Base-by-base conservation (phyloP, 106 monocot genomes). In the Dendrobium catenatum region DNA sequence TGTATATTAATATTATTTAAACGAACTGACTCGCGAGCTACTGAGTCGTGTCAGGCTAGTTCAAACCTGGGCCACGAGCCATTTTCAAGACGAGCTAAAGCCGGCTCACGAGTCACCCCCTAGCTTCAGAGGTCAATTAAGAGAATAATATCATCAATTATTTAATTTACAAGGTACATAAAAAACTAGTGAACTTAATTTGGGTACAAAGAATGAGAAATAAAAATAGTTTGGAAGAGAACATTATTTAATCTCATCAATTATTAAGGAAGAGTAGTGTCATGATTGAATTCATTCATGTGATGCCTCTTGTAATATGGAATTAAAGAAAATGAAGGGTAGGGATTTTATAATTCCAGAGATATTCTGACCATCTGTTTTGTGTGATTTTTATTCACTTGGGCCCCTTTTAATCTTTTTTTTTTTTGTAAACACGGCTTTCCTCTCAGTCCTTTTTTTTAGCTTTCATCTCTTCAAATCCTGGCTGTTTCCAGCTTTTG, bases 401-500 rank as follows among this genome's bases (percentile, higher is more conserved):
- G 85, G 79, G 43, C 27, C 79, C 86, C 78, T 10, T 9, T 27
- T 33, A 0, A 0, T 22, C 5, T 58, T 6, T 46, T 46, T 49
- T 1, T 1, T 51, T 10, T 22, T 7, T 9, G 9, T 54, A 18
- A 11, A 73, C 9, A 74, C 20, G 10, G 13, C 51, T 11, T 13
- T 51, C 51, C 10, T 51, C 15, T 13, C 15, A 3, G 13, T 13
- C 51, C 37, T n/a, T 73, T 75, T 81, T 55, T 68, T 37, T 81
- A 37, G 37, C 43, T 33, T 68, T 67, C 33, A 17, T 17, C 16
- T 46, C 47, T 77, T 31, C 59, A 68, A 72, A 37, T 82, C 82
- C 78, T 79, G 48, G 86, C 86, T 86, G 85, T 85, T 79, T 85
- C 81, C 85, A 81, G 85, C 81, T 74, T 27, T 27, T 29, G 22